phyloP scores from a whole-genome alignment of 108 stramenopile genomes.

The Cyclotella baltica region DNA sequence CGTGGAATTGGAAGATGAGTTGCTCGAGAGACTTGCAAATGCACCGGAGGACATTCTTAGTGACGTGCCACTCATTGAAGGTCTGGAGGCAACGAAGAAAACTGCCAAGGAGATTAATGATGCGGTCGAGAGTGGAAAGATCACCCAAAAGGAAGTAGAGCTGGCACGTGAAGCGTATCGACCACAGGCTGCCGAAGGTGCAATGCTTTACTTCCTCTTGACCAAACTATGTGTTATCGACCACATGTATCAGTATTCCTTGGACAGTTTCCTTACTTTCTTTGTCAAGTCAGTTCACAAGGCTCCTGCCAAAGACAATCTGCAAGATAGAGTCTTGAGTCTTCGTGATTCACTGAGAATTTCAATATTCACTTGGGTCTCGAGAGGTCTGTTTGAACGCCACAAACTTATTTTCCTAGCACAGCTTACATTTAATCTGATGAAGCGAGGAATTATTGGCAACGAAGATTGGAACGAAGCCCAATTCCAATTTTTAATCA shows the following conservation, averaged over 20 bases:
- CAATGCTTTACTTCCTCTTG: conserved; percentile 95
- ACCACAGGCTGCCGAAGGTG: conserved; percentile 88
- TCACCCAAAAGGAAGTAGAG: conserved; percentile 81
- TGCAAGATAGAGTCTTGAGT: conserved; percentile 70
- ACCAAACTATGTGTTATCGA: conserved; percentile 88
- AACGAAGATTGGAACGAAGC: conserved; percentile 71
- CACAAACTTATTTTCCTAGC: conserved; percentile 93
- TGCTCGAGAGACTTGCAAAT: conserved; percentile 90
- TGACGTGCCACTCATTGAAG: conserved; percentile 93
- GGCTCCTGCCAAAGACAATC: conserved; percentile 63
- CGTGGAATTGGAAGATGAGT: conserved; percentile 85
- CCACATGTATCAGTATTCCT: conserved; percentile 95
- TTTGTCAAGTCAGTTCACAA: conserved; percentile 87
- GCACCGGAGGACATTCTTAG: conserved; percentile 92
- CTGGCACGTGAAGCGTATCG: conserved; percentile 88
- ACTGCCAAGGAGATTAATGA: conserved; percentile 86
- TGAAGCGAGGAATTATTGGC: conserved; percentile 87
- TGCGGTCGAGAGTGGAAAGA: conserved; percentile 83
- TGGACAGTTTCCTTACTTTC: conserved; percentile 89
- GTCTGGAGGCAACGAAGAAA: conserved; percentile 89
- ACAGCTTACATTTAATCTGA: conserved; percentile 89
- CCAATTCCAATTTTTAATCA: conserved; percentile 88
- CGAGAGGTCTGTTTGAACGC: conserved; percentile 89
- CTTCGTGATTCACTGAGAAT: conserved; percentile 85
- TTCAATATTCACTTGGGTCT: conserved; percentile 91